Evolutionary conservation across 2,329 filamentous ascomycete species (phyloP), one percentile per base, ranked within the genome.

Genomic region (Biscogniauxia mediterranea): DNA sequence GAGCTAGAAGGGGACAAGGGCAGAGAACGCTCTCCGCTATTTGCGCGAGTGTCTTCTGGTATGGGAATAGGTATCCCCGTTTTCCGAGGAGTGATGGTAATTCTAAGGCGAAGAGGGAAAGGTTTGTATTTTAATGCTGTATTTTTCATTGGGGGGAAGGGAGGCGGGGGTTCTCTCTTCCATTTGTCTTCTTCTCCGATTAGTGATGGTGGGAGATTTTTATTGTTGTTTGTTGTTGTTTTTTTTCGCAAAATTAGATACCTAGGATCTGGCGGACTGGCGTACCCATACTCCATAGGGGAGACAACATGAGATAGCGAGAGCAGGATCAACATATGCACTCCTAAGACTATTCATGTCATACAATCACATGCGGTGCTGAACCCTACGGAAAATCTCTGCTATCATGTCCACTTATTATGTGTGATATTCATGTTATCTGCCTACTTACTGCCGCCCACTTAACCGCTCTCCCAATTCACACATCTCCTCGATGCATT

Each of bases 401-500:
- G 13, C 17, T 46, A 6, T 46, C 17, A 11, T 64, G 32, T 38
- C 13, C 50, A 56, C 57, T 62, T 46, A 23, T 20, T 17, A 17
- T 26, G 8, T 25, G n/a, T 19, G 11, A 32, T 13, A 32, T 32
- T 32, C 11, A 32, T 6, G 28, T 26, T 32, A 46, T 55, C 46
- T 28, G 15, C 38, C 17, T 46, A 11, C 17, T 55, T n/a, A 58
- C 57, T 54, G 64, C 69, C 64, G 60, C 21, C 61, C 65, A 61
- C 76, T 77, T 62, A 87, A 69, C 70, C 75, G 76, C 69, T 83
- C 79, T 70, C 83, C 85, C 53, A 80, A 78, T 13, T 81, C 75
- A 61, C 90, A 80, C 42, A 75, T 76, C 71, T 81, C 83, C 67
- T 85, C 85, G 55, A 94, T 69, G 69, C 89, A 77, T 55, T 76